Percentiles rank a stretch among this genome's conserved stretches.
Conservation (phyloP, 805 yeast species). For the Metschnikowia arizonensis region DNA sequence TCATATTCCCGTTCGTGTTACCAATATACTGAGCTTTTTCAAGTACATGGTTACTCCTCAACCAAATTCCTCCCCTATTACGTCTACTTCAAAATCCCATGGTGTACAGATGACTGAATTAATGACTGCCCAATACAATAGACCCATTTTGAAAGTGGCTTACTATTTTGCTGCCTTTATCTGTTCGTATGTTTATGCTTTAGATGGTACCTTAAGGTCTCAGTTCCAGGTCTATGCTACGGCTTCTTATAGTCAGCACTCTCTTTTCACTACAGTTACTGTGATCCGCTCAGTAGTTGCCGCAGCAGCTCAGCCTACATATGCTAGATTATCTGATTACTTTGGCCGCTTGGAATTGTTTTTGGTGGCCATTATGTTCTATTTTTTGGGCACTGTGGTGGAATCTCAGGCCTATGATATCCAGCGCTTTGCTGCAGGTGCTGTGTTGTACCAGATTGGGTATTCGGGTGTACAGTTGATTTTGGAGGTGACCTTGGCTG, state of each 20-base stretch:
- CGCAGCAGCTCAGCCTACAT: slow-evolving; percentile 63
- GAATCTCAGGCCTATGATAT: slow-evolving; percentile 58
- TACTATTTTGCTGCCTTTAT: slow-evolving; percentile 49
- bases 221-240: slow-evolving; percentile 55
- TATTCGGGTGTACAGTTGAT: slow-evolving; percentile 61
- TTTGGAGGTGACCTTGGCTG: slow-evolving; percentile 57
- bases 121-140: slow-evolving; percentile 40
- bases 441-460: slow-evolving; percentile 46
- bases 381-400: slow-evolving; percentile 59
- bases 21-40: neutral
- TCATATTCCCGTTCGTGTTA: neutral
- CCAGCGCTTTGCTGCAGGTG: slow-evolving; percentile 60
- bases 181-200: slow-evolving; percentile 55
- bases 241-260: slow-evolving; percentile 48
- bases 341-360: slow-evolving; percentile 60
- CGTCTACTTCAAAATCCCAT: slow-evolving; percentile 28
- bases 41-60: neutral
- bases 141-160: slow-evolving; percentile 29
- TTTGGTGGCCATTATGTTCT: slow-evolving; percentile 47
- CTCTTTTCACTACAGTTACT: slow-evolving; percentile 55
- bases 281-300: slow-evolving; percentile 57
- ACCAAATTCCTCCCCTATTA: neutral
- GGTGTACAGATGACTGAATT: slow-evolving; percentile 59
- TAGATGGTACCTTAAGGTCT: slow-evolving; percentile 50
- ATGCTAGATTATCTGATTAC: slow-evolving; percentile 61